phyloP scores from a whole-genome alignment of 805 yeast species.

The Ogataea thermomethanolica region DNA sequence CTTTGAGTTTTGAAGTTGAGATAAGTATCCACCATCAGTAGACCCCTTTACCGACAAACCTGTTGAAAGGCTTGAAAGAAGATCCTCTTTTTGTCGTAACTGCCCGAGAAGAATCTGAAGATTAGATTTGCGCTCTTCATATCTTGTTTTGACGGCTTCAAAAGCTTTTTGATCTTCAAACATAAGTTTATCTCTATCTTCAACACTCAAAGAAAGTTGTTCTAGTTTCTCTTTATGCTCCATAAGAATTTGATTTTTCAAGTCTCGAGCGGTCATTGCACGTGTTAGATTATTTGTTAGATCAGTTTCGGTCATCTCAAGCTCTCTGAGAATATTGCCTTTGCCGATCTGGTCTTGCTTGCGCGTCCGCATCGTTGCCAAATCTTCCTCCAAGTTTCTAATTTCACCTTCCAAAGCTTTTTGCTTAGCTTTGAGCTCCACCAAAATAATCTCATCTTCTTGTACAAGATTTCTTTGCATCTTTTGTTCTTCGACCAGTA shows the following conservation, averaged over 20 bases:
- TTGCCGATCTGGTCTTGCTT: conserved; percentile 57
- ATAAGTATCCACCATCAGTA: conserved; percentile 69
- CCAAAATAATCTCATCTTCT: conserved; percentile 39
- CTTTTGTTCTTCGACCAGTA: conserved; percentile 38
- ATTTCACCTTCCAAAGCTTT: conserved; percentile 54
- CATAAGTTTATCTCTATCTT: conserved; percentile 19
- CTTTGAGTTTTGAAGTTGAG: conserved; percentile 65
- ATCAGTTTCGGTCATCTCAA: conserved; percentile 56
- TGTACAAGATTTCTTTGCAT: conserved; percentile 42
- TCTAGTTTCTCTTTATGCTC: conserved; percentile 47
- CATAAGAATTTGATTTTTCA: conserved; percentile 51
- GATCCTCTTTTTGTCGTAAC: conserved; percentile 64
- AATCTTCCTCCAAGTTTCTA: conserved; percentile 54
- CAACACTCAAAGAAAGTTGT: conserved; percentile 16
- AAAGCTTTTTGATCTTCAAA: conserved; percentile 33
- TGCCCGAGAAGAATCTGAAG: conserved; percentile 45
- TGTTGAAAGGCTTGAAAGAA: conserved; percentile 75
- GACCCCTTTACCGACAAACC: conserved; percentile 86
- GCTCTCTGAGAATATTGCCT: conserved; percentile 55
- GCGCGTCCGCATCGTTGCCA: conserved; percentile 47
- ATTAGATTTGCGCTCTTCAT: conserved; percentile 40
- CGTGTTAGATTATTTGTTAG: conserved; percentile 65
- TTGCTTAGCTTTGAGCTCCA: conserved; percentile 41
- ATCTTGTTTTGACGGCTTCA: conserved; percentile 42
- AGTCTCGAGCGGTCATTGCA: conserved; percentile 56